Evolutionary conservation across 148 eudicot species (phyloP).

Genomic region (Polygonum aviculare): DNA sequence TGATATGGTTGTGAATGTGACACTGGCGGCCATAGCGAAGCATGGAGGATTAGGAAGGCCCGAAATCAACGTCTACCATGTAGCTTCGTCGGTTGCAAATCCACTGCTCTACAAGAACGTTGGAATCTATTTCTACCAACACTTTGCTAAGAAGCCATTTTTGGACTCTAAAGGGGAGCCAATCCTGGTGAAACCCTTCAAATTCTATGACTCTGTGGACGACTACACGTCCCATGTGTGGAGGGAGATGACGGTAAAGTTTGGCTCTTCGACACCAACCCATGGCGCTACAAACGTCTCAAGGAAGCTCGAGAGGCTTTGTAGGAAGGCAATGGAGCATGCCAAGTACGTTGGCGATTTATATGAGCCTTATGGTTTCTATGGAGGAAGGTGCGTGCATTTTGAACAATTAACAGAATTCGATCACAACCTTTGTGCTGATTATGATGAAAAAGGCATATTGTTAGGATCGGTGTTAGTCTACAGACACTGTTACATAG

Average conservation of each 20-base stretch:
- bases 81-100: slow-evolving; percentile 85
- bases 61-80: slow-evolving; percentile 65
- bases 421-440: too few species aligned
- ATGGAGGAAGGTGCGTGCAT: slow-evolving; percentile 73
- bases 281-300: slow-evolving; percentile 9
- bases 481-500: too few species aligned
- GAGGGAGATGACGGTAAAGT: slow-evolving; percentile 42
- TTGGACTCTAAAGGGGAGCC: slow-evolving; percentile 68
- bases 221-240: slow-evolving; percentile 73
- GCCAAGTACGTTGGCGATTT: slow-evolving; percentile 78
- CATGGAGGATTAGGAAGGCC: slow-evolving; percentile 64
- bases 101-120: slow-evolving; percentile 65
- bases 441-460: too few species aligned
- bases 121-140: slow-evolving; percentile 41
- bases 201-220: slow-evolving; percentile 65
- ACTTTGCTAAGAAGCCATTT: slow-evolving; percentile 58
- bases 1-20: slow-evolving; percentile 94
- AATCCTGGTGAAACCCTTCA: slow-evolving; percentile 54
- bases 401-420: neutral
- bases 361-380: slow-evolving; percentile 82
- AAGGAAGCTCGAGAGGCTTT: slow-evolving; percentile 45
- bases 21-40: slow-evolving; percentile 91
- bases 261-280: slow-evolving; percentile 25
- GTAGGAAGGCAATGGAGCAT: slow-evolving; percentile 75
- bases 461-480: too few species aligned